Evolutionary conservation across 2,329 filamentous ascomycete species (phyloP).

Genomic region (Apiospora kogelbergensis): DNA sequence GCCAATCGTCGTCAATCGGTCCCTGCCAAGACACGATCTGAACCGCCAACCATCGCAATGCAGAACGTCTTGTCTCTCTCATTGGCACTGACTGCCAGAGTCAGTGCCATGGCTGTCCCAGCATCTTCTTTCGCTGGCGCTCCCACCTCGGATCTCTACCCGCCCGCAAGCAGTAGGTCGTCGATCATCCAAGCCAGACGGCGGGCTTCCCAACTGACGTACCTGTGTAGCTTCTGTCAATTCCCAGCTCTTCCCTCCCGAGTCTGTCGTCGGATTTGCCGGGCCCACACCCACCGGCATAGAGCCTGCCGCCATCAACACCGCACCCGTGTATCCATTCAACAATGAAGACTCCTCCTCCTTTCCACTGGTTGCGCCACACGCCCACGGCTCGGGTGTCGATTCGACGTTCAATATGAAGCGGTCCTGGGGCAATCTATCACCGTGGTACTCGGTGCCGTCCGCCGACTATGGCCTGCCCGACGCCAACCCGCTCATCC

Average conservation of each 20-base stretch:
- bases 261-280: slow-evolving; percentile 28
- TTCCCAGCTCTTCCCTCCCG: slow-evolving; percentile 28
- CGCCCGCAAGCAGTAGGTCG: slow-evolving; percentile 22
- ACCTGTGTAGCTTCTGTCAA: slow-evolving; percentile 25
- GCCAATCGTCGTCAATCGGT: neutral
- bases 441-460: slow-evolving; percentile 33
- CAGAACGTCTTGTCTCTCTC: neutral
- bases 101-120: slow-evolving; percentile 5
- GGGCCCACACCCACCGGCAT: slow-evolving; percentile 28
- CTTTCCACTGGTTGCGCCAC: slow-evolving; percentile 30
- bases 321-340: slow-evolving; percentile 28
- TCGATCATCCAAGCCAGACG: too few species aligned
- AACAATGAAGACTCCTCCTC: slow-evolving; percentile 27
- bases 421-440: slow-evolving; percentile 33
- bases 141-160: slow-evolving; percentile 19
- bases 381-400: slow-evolving; percentile 23
- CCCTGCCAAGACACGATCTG: neutral
- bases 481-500: slow-evolving; percentile 29
- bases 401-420: slow-evolving; percentile 29
- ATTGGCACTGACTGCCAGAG: neutral
- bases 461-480: slow-evolving; percentile 33
- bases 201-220: neutral
- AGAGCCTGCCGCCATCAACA: slow-evolving; percentile 29
- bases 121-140: slow-evolving; percentile 17
- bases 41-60: neutral